Conservation (phyloP, 2,329 filamentous ascomycete genomes). For the Aureobasidium sp. region DNA sequence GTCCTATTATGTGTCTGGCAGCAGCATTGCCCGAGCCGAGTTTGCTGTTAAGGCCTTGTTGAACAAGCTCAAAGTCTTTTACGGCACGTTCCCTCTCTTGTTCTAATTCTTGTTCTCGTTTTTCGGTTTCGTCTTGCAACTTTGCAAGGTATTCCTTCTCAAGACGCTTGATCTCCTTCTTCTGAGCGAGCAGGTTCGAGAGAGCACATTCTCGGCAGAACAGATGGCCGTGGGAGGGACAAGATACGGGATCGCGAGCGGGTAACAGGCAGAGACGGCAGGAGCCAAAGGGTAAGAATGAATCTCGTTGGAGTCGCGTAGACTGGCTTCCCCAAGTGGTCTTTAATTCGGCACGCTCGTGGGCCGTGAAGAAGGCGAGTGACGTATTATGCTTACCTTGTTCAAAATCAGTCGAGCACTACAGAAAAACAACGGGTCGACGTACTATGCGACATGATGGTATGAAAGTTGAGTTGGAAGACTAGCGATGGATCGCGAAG, state of each 20-base stretch:
- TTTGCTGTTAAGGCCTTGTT: constrained; percentile 53
- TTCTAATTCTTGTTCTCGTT: constrained; percentile 53
- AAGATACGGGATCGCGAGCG: constrained; percentile 76
- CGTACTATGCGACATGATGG: constrained; percentile 24
- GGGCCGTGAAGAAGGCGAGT: constrained; percentile 84
- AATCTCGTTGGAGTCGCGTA: constrained; percentile 81
- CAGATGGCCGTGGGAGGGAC: constrained; percentile 68
- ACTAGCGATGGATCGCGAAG: neutral
- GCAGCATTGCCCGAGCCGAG: constrained; percentile 28
- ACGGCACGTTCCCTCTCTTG: constrained; percentile 68
- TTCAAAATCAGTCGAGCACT: neutral
- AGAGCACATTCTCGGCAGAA: constrained; percentile 95
- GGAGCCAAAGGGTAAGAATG: constrained; percentile 83
- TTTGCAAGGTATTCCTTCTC: constrained; percentile 56
- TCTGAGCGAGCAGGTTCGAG: constrained; percentile 81
- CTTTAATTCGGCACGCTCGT: constrained; percentile 79
- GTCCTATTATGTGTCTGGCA: constrained; percentile 39
- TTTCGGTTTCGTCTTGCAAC: constrained; percentile 55
- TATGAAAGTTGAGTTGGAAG: neutral
- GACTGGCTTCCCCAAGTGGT: constrained; percentile 73
- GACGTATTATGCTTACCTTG: constrained; percentile 76
- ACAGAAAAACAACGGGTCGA: neutral
- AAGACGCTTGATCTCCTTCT: constrained; percentile 79
- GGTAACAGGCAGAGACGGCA: constrained; percentile 81
- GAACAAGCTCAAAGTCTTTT: constrained; percentile 75